Evolutionary conservation across 2,329 filamentous ascomycete species (phyloP).

Genomic region (Curvularia sp.): DNA sequence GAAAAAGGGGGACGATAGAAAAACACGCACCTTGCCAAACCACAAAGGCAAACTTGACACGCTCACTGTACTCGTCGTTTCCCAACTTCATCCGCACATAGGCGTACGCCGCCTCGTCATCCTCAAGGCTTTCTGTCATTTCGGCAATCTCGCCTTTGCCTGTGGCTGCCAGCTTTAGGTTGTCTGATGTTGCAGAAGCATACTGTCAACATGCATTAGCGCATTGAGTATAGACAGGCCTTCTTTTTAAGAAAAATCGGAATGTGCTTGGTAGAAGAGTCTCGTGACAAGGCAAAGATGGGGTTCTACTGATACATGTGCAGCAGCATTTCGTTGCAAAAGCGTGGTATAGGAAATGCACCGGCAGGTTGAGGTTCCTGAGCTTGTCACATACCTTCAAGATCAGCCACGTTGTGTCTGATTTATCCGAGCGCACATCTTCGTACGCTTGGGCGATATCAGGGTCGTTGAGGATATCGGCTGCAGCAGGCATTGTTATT

Average conservation of each 20-base stretch:
- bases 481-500: slow-evolving; percentile 36
- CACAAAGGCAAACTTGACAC: slow-evolving; percentile 72
- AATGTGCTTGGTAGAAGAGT: not conserved
- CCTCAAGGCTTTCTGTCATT: slow-evolving; percentile 64
- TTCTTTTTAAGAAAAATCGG: not conserved
- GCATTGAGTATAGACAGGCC: not conserved
- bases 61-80: slow-evolving; percentile 72
- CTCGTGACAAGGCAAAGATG: not conserved
- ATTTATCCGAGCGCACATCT: slow-evolving; percentile 71
- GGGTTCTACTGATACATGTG: too few species aligned
- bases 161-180: slow-evolving; percentile 63
- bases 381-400: slow-evolving; percentile 60
- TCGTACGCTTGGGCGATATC: slow-evolving; percentile 71
- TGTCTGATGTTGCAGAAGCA: slow-evolving; percentile 60
- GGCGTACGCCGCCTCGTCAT: slow-evolving; percentile 69
- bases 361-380: not conserved
- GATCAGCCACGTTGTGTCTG: slow-evolving; percentile 71
- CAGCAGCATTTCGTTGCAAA: not conserved
- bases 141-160: slow-evolving; percentile 68
- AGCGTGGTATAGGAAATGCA: not conserved
- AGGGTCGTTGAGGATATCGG: slow-evolving; percentile 51
- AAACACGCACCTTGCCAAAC: slow-evolving; percentile 69
- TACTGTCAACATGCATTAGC: slow-evolving; percentile 18
- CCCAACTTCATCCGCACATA: slow-evolving; percentile 68
- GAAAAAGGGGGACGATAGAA: not conserved